These are phyloP conservation scores for Amauroascus niger DNA, from an alignment of 2,329 filamentous ascomycete species.

Conservation along the genomic window DNA sequence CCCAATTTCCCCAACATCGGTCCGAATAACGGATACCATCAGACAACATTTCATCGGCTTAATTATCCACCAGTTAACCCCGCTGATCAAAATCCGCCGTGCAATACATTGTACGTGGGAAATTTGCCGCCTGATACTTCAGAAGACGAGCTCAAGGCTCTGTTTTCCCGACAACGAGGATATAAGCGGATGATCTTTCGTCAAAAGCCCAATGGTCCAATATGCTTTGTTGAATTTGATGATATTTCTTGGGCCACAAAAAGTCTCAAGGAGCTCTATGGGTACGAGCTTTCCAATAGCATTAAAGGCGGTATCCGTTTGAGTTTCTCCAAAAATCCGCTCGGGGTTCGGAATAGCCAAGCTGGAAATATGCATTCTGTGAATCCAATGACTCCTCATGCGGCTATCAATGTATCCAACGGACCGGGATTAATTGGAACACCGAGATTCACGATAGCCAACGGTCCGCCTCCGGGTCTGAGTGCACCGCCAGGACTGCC, in stretches of 20 bases:
- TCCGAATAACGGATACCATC: constrained; percentile 46
- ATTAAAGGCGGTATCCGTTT: constrained; percentile 89
- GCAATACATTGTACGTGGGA: constrained; percentile 97
- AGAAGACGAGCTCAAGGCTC: constrained; percentile 86
- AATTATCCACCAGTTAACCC: constrained; percentile 83
- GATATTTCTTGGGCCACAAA: constrained; percentile 87
- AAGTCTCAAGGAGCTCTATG: constrained; percentile 80
- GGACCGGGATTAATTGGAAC: constrained; percentile 44
- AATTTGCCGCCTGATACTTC: constrained; percentile 87
- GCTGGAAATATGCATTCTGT: constrained; percentile 44
- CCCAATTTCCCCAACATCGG: constrained; percentile 37
- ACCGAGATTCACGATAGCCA: constrained; percentile 57
- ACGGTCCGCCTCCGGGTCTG: constrained; percentile 73
- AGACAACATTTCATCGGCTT: constrained; percentile 50
- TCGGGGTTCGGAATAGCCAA: constrained; percentile 78
- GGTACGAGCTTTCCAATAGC: constrained; percentile 76
- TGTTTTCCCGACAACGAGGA: constrained; percentile 86
- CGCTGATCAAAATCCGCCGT: constrained; percentile 91
- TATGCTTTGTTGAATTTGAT: constrained; percentile 99
- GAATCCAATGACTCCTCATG: constrained; percentile 29
- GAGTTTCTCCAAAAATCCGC: constrained; percentile 94
- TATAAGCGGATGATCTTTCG: constrained; percentile 94
- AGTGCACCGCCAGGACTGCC: constrained; percentile 62
- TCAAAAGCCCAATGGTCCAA: constrained; percentile 88
- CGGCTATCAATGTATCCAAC: constrained; percentile 37